Evolutionary conservation across 805 yeast genomes (phyloP), one percentile per base, ranked within the genome.

Genomic region (Danielia oregonensis): DNA sequence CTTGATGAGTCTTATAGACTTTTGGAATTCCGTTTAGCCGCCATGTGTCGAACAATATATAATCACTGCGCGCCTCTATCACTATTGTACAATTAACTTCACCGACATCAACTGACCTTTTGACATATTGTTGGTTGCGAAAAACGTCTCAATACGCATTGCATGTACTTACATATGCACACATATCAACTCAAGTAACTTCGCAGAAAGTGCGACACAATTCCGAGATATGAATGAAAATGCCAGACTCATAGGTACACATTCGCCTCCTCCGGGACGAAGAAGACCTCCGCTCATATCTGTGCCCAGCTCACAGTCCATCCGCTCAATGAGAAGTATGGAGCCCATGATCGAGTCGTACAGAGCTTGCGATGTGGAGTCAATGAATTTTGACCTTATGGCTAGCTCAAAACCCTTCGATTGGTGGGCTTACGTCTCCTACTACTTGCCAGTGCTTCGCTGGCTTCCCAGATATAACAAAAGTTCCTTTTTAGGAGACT

Each of bases 391-490:
- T 16, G 42, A 36, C 7, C 29, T 26, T 17, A 36, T 14, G 23
- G 44, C 17, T 28, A 40, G 35, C 24, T 29, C 29, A 8, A 33
- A 31, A 7, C 24, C 33, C 15, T 46, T 57, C 30, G 54, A 51
- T 30, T 30, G 43, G 15, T 48, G 38, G 29, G 59, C 63, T 6
- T 60, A 60, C 37, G 36, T 51, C 19, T 49, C 63, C 4, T 60
- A 60, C 44, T 60, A 60, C 39, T 37, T 57, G 17, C 66, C 66
- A 4, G 48, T 60, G 3, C 41, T 60, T 21, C 35, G 47, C 15
- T 60, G 66, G 66, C 37, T 59, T 25, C 65, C 65, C 3, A 43
- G 46, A 2, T 60, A 60, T 32, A 27, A 45, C 12, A 14, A 26
- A 5, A 30, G 29, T 7, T 24, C 35, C 12, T 31, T 57, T 7